These are phyloP conservation scores for Panicum hallii DNA, from an alignment of 202 grass and related monocot genomes.

Conservation along the genomic window DNA sequence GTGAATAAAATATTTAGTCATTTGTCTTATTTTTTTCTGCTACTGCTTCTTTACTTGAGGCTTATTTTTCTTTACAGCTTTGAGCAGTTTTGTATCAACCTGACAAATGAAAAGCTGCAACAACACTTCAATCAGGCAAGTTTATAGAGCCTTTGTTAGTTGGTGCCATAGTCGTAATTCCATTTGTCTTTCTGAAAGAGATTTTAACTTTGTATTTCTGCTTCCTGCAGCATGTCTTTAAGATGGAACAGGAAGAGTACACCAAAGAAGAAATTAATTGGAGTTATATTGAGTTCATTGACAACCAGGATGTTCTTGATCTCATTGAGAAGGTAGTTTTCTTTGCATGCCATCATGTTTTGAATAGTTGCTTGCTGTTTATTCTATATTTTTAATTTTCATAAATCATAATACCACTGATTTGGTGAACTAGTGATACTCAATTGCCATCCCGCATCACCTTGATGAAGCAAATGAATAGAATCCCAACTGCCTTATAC, in stretches of 20 bases:
- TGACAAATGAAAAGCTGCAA: constrained; percentile 99
- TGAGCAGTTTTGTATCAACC: constrained; percentile 99
- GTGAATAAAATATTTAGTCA: not conserved
- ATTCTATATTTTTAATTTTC: constrained; percentile 15
- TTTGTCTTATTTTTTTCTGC: no score
- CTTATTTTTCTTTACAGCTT: constrained; percentile 67
- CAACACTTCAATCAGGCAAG: constrained; percentile 98
- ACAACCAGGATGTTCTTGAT: constrained; percentile 97
- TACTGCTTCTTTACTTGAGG: constrained; percentile 17
- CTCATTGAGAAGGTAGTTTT: constrained; percentile 94
- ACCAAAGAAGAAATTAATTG: constrained; percentile 98
- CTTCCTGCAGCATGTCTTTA: constrained; percentile 94
- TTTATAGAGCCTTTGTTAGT: constrained; percentile 35
- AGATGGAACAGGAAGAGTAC: constrained; percentile 99
- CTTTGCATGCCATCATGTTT: constrained; percentile 3
- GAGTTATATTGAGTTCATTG: constrained; percentile 99
- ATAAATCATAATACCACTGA: constrained; percentile 8
- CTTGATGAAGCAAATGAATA: not conserved
- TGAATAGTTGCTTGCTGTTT: constrained; percentile 28
- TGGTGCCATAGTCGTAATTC: not conserved
- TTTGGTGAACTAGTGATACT: constrained; percentile 10
- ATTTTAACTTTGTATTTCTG: constrained; percentile 51
- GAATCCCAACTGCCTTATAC: not conserved
- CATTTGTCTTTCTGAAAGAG: constrained; percentile 11
- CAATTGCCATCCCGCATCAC: not conserved